Conservation (phyloP, 1,284 basidiomycete species). For the Pyrrhoderma lamaoense region DNA sequence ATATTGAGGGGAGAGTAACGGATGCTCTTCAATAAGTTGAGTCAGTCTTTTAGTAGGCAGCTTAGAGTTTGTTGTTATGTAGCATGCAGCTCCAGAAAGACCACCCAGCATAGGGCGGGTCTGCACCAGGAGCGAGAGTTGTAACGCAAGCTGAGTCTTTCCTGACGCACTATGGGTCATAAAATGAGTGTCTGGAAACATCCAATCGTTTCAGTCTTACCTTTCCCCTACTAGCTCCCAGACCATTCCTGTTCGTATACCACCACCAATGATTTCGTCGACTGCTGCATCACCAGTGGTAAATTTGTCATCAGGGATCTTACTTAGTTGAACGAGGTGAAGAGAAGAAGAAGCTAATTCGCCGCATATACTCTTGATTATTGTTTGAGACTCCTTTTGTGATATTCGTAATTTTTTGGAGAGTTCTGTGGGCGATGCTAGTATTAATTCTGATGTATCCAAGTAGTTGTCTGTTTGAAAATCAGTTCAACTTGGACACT, state of each 20-base stretch:
- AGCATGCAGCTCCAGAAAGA: constrained; percentile 56
- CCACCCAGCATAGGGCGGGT: constrained; percentile 47
- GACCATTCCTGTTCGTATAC: constrained; percentile 66
- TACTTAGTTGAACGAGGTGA: not conserved
- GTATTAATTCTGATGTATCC: constrained; percentile 39
- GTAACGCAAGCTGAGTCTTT: constrained; percentile 81
- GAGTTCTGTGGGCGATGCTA: constrained; percentile 42
- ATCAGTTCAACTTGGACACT: not conserved
- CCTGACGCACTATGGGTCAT: constrained; percentile 63
- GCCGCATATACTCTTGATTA: constrained; percentile 42
- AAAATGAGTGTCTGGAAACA: not conserved
- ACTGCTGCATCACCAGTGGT: constrained; percentile 66
- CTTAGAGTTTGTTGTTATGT: constrained; percentile 66
- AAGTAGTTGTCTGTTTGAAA: constrained; percentile 23
- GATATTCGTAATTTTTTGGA: constrained; percentile 47
- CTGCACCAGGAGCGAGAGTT: constrained; percentile 71
- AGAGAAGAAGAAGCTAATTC: constrained; percentile 30
- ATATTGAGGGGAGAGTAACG: constrained; percentile 38
- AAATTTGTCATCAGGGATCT: constrained; percentile 34
- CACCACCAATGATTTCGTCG: constrained; percentile 66
- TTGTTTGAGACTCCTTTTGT: constrained; percentile 38
- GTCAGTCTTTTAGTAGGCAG: constrained; percentile 63
- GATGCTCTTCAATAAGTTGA: constrained; percentile 47
- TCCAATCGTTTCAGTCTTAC: too few species aligned
- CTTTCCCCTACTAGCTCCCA: constrained; percentile 88